A percentile compares a stretch with the other conserved stretches of the same genome.
Evolutionary conservation across 352 stramenopile genomes (phyloP).

Genomic region (Pythium vanterpoolii): DNA sequence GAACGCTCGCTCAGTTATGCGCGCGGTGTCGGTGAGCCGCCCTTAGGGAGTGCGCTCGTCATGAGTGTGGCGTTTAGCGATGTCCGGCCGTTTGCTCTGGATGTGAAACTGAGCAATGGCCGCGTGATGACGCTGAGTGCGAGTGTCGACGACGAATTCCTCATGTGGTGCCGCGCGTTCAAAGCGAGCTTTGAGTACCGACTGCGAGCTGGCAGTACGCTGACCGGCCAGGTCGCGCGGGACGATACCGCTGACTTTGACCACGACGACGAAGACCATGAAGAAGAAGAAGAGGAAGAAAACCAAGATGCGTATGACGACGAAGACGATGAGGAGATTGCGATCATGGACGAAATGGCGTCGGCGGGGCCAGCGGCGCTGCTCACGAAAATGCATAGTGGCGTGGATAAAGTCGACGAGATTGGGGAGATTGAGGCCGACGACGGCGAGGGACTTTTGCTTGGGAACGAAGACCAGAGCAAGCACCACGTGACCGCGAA

Average conservation of each 20-base stretch:
- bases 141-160: constrained; percentile 48
- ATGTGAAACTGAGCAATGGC: constrained; percentile 61
- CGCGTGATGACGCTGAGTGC: constrained; percentile 61
- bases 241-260: constrained; percentile 44
- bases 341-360: constrained; percentile 2
- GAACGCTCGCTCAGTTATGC: constrained; percentile 52
- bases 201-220: not conserved
- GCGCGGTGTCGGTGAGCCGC: constrained; percentile 27
- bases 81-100: constrained; percentile 60
- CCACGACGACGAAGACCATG: constrained; percentile 40
- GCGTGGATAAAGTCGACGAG: constrained; percentile 12
- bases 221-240: constrained; percentile 25
- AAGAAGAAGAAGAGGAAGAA: not conserved
- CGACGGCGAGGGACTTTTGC: too few relatives aligned
- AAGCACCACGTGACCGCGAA: constrained; percentile 5
- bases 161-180: constrained; percentile 57
- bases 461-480: constrained; percentile 1
- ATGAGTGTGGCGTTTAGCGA: constrained; percentile 51
- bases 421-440: constrained; percentile 2
- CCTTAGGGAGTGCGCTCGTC: constrained; percentile 54
- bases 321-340: constrained; percentile 14
- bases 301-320: not conserved
- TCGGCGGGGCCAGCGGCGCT: not conserved
- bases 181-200: constrained; percentile 40
- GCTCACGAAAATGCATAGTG: constrained; percentile 14